Base-by-base conservation (phyloP, 2,329 filamentous ascomycete genomes). In the Bipolaris victoriae region DNA sequence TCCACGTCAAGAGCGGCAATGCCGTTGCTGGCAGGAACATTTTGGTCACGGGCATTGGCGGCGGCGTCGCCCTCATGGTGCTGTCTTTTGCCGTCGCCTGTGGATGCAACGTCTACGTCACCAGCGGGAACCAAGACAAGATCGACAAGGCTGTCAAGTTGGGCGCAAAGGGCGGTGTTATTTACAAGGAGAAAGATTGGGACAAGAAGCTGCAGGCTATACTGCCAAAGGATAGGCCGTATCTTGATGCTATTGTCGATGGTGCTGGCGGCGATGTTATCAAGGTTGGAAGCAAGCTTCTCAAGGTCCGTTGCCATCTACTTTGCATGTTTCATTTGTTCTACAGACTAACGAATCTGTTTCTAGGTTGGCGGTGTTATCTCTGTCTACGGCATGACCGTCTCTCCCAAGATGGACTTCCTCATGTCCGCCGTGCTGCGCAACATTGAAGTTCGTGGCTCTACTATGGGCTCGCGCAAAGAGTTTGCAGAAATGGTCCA, bases 401-500 rank as follows among this genome's bases (percentile, higher is more conserved):
- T 90, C 2, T 81, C 83, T 0, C 93, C 94, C 1, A 91, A 89
- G 78, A 94, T 96, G 88, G 87, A 91, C 49, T 97, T 91, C 84
- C 70, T 86, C 11, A 97, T 97, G 90, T 78, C 82, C 58, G 92
- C 92, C 0, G 90, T 95, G 13, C 77, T 98, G 59, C 90, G 89
- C 76, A 97, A 98, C 70, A 85, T 97, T 51, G 94, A 98, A 45
- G 83, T 98, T 26, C 85, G 85, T 47, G 94, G 95, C 16, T 88
- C 86, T 13, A 97, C 93, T 0, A 97, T 98, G 93, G 94, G 94
- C 0, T 96, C 91, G 26, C 84, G 90, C 43, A 88, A 86, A 71
- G 95, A 98, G 78, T 98, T 97, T 71, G 81, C 81, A n/a, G 91
- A 95, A 20, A 97, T 98, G 92, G 83, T 97, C 5, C 82, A 84